Percentiles rank a stretch among this genome's conserved stretches.
phyloP scores from a whole-genome alignment of 1,284 basidiomycete genomes.

The Leccinum fallax region DNA sequence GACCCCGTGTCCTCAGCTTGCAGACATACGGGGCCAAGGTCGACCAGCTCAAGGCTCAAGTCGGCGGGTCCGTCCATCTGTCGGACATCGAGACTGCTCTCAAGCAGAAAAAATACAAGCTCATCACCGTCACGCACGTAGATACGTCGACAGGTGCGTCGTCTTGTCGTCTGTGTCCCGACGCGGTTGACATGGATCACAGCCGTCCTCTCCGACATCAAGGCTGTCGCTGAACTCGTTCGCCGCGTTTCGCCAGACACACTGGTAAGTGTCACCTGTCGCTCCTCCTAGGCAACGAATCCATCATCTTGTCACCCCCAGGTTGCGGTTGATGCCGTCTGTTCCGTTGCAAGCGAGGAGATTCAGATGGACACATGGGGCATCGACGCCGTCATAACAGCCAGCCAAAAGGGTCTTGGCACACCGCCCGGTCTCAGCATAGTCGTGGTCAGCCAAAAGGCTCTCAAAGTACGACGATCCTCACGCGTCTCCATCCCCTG shows the following conservation, averaged over 20 bases:
- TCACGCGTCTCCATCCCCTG: neutral
- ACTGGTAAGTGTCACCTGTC: slow-evolving; percentile 50
- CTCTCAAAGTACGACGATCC: slow-evolving; percentile 57
- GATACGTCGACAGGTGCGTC: slow-evolving; percentile 82
- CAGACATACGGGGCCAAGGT: slow-evolving; percentile 90
- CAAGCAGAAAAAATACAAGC: slow-evolving; percentile 83
- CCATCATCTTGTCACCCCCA: slow-evolving; percentile 23
- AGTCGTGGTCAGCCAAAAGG: slow-evolving; percentile 79
- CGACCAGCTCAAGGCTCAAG: slow-evolving; percentile 80
- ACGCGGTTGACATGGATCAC: slow-evolving; percentile 10
- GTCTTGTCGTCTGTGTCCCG: neutral
- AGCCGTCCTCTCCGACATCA: slow-evolving; percentile 87
- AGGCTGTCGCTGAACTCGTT: slow-evolving; percentile 77
- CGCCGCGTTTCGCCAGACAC: slow-evolving; percentile 84
- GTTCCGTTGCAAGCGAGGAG: slow-evolving; percentile 95
- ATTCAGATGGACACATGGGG: slow-evolving; percentile 95
- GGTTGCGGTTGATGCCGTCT: slow-evolving; percentile 91
- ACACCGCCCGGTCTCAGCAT: slow-evolving; percentile 94
- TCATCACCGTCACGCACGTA: slow-evolving; percentile 93
- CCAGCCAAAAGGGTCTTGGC: slow-evolving; percentile 95
- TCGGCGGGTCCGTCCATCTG: slow-evolving; percentile 76
- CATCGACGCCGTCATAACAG: slow-evolving; percentile 88
- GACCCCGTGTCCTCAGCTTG: slow-evolving; percentile 56
- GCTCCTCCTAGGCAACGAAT: neutral
- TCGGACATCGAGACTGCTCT: slow-evolving; percentile 76